phyloP scores from a whole-genome alignment of 257 asterid species.

The Capsicum rhomboideum region DNA sequence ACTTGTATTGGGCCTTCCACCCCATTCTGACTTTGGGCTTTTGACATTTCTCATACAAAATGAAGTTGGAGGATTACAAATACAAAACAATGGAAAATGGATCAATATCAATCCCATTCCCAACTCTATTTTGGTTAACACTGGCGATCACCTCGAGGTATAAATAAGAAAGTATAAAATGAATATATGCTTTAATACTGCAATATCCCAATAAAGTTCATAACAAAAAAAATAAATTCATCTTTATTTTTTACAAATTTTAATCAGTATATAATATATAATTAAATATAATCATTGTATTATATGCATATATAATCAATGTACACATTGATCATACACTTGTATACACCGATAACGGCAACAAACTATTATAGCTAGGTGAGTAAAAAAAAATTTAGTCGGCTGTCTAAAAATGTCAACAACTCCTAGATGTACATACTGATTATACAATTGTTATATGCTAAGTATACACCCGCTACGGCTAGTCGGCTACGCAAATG shows the following conservation, averaged over 20 bases:
- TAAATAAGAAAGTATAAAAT: not conserved
- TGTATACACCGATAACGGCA: too few species aligned
- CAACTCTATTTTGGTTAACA: constrained; percentile 57
- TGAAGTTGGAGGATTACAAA: constrained; percentile 53
- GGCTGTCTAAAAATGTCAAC: not conserved
- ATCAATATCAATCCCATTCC: constrained; percentile 38
- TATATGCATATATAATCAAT: too few species aligned
- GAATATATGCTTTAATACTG: not conserved
- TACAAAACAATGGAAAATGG: constrained; percentile 57
- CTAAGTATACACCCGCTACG: not conserved
- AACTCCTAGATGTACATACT: not conserved
- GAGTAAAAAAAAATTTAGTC: not conserved
- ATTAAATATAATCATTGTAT: too few species aligned
- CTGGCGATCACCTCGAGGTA: constrained; percentile 28
- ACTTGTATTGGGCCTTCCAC: constrained; percentile 54
- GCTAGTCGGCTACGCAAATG: not conserved
- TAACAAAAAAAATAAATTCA: too few species aligned
- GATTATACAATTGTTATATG: not conserved
- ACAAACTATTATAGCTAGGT: not conserved
- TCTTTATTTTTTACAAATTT: too few species aligned
- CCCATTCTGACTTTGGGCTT: constrained; percentile 82
- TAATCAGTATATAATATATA: too few species aligned
- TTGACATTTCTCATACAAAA: constrained; percentile 60
- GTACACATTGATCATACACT: too few species aligned
- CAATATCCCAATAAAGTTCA: not conserved